Evolutionary conservation across 2,329 filamentous ascomycete genomes (phyloP).

Genomic region (Hymenoscyphus repandus): DNA sequence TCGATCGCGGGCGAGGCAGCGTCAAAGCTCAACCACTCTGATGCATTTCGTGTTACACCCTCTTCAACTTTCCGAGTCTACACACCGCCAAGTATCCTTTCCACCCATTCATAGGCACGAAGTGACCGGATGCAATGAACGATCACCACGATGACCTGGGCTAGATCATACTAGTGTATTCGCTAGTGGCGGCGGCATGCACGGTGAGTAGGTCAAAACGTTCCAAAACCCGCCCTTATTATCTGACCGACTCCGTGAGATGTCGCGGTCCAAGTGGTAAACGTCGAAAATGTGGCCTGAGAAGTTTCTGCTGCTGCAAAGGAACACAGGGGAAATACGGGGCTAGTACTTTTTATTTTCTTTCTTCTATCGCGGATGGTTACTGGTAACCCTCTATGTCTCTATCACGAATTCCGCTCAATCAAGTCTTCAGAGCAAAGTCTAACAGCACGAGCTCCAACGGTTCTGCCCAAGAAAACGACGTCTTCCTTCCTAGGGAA

Average conservation of each 20-base stretch:
- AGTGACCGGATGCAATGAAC: not conserved
- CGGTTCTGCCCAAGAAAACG: constrained; percentile 3
- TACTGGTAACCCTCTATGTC: constrained; percentile 23
- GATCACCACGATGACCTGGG: not conserved
- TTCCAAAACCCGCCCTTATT: not conserved
- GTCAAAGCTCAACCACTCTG: not conserved
- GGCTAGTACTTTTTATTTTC: not conserved
- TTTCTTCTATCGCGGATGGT: not conserved
- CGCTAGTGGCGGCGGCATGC: not conserved
- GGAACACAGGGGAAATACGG: not conserved
- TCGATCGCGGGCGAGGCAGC: not conserved
- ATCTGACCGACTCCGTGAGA: not conserved
- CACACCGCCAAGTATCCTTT: not conserved
- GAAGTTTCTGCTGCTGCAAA: not conserved
- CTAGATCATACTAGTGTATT: not conserved
- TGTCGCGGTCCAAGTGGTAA: not conserved
- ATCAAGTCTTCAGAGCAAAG: constrained; percentile 19
- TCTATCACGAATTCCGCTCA: constrained; percentile 30
- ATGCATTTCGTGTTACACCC: not conserved
- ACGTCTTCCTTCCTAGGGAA: not conserved
- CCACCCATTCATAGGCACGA: not conserved
- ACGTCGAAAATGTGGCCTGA: not conserved
- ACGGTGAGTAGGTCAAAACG: no score
- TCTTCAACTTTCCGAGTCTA: not conserved
- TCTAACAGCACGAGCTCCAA: constrained; percentile 7